phyloP scores from a whole-genome alignment of 2,329 filamentous ascomycete genomes.

The Pseudopyrenochaeta lycopersici region DNA sequence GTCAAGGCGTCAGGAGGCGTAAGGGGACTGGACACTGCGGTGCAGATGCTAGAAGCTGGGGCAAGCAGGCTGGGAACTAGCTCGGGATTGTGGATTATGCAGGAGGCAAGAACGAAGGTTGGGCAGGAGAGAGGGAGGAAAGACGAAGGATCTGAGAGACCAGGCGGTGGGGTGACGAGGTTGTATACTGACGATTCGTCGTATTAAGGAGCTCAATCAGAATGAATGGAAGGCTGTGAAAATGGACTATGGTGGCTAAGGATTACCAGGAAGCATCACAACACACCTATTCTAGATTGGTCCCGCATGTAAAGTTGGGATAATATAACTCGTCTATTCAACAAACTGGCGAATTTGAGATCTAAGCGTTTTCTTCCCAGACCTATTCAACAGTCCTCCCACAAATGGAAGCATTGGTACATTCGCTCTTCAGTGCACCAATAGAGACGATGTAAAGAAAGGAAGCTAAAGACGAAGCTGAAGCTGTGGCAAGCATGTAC shows the following conservation, averaged over 20 bases:
- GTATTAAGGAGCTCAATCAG: slow-evolving; percentile 1
- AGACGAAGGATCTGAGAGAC: slow-evolving; percentile 26
- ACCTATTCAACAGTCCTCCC: background rate
- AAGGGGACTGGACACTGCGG: slow-evolving; percentile 59
- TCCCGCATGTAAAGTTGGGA: too few relatives aligned
- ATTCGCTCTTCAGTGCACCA: background rate
- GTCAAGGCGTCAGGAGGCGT: slow-evolving; percentile 70
- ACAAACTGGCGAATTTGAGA: too few relatives aligned
- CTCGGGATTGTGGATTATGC: slow-evolving; percentile 64
- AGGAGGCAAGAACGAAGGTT: slow-evolving; percentile 49
- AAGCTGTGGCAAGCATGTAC: slow-evolving; percentile 25
- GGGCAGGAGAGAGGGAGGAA: slow-evolving; percentile 35
- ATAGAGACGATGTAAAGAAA: slow-evolving; percentile 9
- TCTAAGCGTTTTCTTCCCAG: too few relatives aligned
- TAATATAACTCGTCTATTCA: too few relatives aligned
- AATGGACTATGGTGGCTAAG: too few relatives aligned
- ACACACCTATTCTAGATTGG: too few relatives aligned
- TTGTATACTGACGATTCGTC: slow-evolving; percentile 48
- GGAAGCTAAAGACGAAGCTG: slow-evolving; percentile 17
- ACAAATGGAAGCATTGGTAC: background rate
- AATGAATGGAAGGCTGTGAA: background rate
- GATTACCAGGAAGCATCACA: too few relatives aligned
- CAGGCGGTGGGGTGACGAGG: slow-evolving; percentile 32
- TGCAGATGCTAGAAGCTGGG: slow-evolving; percentile 65
- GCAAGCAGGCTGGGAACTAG: slow-evolving; percentile 66